Percentiles rank a stretch among this genome's conserved stretches.
phyloP scores from a whole-genome alignment of 768 basidiomycete species.

The Trametes elegans region DNA sequence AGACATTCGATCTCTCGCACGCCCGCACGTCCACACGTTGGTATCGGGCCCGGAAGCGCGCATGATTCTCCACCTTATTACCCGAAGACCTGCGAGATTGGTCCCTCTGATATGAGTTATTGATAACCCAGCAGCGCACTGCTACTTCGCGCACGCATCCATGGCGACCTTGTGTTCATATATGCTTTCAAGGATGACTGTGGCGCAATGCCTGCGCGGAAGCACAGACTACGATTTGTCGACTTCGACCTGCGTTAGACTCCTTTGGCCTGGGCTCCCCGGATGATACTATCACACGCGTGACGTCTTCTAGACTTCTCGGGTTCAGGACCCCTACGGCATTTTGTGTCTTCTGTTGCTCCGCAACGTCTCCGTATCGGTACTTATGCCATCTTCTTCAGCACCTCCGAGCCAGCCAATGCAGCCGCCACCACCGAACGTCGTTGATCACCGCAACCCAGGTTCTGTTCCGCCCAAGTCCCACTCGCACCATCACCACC shows the following conservation, averaged over 20 bases:
- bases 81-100: no score
- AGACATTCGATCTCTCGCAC: not conserved
- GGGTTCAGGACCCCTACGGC: not conserved
- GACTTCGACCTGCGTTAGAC: conserved; percentile 2
- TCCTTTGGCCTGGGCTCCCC: conserved; percentile 1
- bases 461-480: conserved; percentile 9
- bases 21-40: not conserved
- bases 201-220: not conserved
- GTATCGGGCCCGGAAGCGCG: not conserved
- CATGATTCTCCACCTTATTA: not conserved
- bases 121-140: no score
- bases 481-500: conserved; percentile 23
- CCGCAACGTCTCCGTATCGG: not conserved
- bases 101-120: no score
- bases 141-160: no score
- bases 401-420: not conserved
- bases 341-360: not conserved
- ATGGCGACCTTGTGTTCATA: not conserved
- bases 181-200: not conserved
- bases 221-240: not conserved
- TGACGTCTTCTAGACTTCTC: conserved; percentile 12
- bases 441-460: conserved; percentile 11
- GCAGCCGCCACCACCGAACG: conserved; percentile 11
- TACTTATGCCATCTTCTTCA: not conserved
- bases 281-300: conserved; percentile 11